These are phyloP conservation scores for Populus deltoides DNA, from an alignment of 345 rosid species.

Conservation along the genomic window DNA sequence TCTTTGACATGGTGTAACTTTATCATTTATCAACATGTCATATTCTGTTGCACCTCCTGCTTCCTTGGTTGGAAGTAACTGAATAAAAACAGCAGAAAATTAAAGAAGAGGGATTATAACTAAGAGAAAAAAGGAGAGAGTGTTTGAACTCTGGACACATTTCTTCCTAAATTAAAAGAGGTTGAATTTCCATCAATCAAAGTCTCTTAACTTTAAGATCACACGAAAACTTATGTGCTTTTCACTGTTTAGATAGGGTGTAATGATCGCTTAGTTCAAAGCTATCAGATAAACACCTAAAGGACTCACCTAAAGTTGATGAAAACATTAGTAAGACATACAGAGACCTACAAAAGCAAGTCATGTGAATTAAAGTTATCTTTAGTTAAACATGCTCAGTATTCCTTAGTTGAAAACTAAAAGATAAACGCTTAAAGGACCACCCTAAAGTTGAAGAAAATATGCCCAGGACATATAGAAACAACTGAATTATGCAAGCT, in stretches of 20 bases:
- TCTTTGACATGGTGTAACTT: neutral
- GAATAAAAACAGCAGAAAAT: neutral
- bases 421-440: neutral
- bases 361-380: neutral
- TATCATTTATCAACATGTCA: neutral
- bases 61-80: neutral
- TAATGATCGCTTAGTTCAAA: neutral
- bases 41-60: neutral
- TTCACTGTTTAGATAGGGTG: neutral
- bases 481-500: neutral
- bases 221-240: neutral
- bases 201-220: neutral
- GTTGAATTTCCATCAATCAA: neutral
- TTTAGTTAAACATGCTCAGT: neutral
- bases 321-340: neutral
- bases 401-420: neutral
- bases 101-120: neutral
- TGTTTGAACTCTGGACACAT: neutral
- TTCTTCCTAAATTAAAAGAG: neutral
- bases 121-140: neutral
- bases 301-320: neutral
- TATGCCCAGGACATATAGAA: neutral
- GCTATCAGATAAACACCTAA: neutral
- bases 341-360: too few species aligned
- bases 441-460: neutral